A percentile compares a stretch with the other conserved stretches of the same genome.
Conservation (phyloP, 305 asterid genomes). For the Fraxinus nigra region DNA sequence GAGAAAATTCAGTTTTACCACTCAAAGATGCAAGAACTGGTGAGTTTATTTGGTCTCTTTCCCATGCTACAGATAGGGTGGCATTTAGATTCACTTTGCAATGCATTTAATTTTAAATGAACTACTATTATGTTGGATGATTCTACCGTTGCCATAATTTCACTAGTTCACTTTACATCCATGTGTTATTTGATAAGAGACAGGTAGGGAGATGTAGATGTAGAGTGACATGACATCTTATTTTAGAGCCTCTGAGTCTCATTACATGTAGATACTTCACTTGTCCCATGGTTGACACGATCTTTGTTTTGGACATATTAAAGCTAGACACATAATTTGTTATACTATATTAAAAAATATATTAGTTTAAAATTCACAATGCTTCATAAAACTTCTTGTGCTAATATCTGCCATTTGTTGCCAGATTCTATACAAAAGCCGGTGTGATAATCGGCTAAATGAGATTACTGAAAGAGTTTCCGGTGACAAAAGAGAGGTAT, state of each 20-base stretch:
- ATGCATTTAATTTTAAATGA: background rate
- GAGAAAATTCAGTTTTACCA: constrained; percentile 85
- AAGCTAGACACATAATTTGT: background rate
- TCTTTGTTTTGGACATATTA: constrained; percentile 1
- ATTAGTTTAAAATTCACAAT: constrained; percentile 9
- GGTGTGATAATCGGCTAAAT: constrained; percentile 87
- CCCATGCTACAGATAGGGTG: constrained; percentile 5
- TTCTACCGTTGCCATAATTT: background rate
- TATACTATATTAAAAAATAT: constrained; percentile 4
- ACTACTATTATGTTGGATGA: background rate
- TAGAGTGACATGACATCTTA: background rate
- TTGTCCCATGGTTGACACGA: background rate
- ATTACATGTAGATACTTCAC: background rate
- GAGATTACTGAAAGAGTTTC: constrained; percentile 86
- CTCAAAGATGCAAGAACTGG: constrained; percentile 95
- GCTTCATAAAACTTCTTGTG: constrained; percentile 11
- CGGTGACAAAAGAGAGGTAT: constrained; percentile 81
- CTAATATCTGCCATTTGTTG: constrained; percentile 30
- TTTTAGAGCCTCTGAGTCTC: background rate
- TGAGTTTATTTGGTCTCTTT: constrained; percentile 43
- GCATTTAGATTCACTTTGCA: background rate
- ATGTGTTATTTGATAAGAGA: background rate
- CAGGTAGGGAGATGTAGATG: background rate
- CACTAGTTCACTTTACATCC: background rate
- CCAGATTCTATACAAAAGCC: constrained; percentile 89